Evolutionary conservation across 345 rosid species (phyloP).

Genomic region (Litchi chinensis): DNA sequence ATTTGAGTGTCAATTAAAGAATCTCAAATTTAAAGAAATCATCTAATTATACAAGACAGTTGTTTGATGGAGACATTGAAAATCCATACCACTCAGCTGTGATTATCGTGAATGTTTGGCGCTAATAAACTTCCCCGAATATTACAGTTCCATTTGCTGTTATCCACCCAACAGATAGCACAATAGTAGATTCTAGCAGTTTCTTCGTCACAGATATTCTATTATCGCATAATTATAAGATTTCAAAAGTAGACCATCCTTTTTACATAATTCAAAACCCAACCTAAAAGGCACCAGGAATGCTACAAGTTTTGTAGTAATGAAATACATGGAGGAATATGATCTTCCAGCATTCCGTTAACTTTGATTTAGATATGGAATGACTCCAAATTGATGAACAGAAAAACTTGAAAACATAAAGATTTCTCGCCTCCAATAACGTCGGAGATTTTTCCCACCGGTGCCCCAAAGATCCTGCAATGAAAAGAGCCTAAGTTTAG

Average conservation of each 20-base stretch:
- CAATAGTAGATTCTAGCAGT: no score
- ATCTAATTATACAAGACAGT: no score
- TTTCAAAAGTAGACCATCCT: background rate
- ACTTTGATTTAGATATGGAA: background rate
- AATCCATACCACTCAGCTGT: no score
- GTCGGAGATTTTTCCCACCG: background rate
- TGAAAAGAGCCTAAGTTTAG: background rate
- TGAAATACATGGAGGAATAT: background rate
- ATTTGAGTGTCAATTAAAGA: no score
- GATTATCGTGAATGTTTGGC: no score
- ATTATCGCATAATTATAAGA: background rate
- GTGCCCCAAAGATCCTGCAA: constrained; percentile 1
- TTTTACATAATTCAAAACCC: background rate
- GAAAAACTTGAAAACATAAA: background rate
- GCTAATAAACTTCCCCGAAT: no score
- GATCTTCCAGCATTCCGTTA: background rate
- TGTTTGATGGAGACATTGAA: no score
- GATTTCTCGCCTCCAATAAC: background rate
- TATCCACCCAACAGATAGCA: no score
- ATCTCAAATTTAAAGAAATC: no score
- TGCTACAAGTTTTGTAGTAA: background rate
- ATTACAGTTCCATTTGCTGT: no score
- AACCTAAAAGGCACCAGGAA: background rate
- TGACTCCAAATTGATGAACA: background rate
- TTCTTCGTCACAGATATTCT: no score